A percentile compares a stretch with the other conserved stretches of the same genome.
Evolutionary conservation across 106 monocot genomes (phyloP).

Genomic region (Ottelia alismoides): DNA sequence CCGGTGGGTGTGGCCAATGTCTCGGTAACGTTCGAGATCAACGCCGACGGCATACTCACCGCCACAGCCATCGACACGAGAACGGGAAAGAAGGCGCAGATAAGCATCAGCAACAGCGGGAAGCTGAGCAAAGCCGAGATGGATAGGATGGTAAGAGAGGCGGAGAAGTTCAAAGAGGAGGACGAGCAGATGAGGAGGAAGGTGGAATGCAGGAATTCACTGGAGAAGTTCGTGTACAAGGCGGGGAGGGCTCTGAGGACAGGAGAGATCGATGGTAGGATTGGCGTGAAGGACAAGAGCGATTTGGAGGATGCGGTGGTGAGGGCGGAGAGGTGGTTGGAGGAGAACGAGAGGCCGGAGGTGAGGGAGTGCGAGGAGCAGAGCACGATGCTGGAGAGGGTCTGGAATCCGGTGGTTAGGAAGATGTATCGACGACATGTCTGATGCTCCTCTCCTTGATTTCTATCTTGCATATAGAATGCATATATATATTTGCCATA

Average conservation of each 20-base stretch:
- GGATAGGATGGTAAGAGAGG: constrained; percentile 12
- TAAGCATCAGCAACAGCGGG: constrained; percentile 14
- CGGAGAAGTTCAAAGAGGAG: constrained; percentile 30
- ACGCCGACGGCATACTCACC: constrained; percentile 52
- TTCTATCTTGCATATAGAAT: too few relatives aligned
- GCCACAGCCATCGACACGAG: constrained; percentile 50
- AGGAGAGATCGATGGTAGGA: constrained; percentile 1
- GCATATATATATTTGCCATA: too few relatives aligned
- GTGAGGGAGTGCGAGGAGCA: constrained; percentile 8
- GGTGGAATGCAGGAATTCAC: constrained; percentile 45
- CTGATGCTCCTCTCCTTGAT: too few relatives aligned
- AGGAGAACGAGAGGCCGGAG: constrained; percentile 2
- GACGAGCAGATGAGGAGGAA: constrained; percentile 39
- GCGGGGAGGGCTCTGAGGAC: constrained; percentile 23
- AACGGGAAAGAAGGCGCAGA: constrained; percentile 23
- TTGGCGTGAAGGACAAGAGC: constrained; percentile 1
- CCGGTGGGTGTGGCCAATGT: constrained; percentile 47
- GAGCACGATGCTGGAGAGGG: constrained; percentile 4
- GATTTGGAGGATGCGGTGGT: constrained; percentile 44
- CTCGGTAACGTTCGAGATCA: constrained; percentile 48
- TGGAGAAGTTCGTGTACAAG: constrained; percentile 72
- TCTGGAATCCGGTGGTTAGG: not conserved
- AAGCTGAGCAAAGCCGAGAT: constrained; percentile 12
- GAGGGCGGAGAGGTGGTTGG: constrained; percentile 16
- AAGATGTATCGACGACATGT: too few relatives aligned